phyloP scores from a whole-genome alignment of 2,329 filamentous ascomycete genomes.

The Ophiocordyceps australis region DNA sequence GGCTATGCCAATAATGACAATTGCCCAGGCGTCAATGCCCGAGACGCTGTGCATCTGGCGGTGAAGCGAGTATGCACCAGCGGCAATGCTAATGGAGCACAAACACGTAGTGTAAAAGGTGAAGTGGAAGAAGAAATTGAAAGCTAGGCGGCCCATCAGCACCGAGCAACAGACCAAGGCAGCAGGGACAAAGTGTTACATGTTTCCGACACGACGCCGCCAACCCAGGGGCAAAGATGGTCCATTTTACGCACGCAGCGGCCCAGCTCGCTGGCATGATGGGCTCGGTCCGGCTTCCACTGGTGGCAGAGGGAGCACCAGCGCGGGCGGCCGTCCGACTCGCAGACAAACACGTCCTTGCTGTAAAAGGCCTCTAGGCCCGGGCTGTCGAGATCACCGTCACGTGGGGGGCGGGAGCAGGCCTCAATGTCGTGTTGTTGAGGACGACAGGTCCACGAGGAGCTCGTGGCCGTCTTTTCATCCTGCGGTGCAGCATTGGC shows the following conservation, averaged over 20 bases:
- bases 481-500: conserved; percentile 18
- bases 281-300: conserved; percentile 76
- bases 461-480: conserved; percentile 9
- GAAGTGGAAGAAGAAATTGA: conserved; percentile 90
- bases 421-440: conserved; percentile 10
- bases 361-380: conserved; percentile 63
- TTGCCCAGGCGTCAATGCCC: conserved; percentile 37
- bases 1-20: conserved; percentile 47
- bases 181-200: too few relatives aligned
- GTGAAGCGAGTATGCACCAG: conserved; percentile 44
- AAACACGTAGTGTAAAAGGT: conserved; percentile 54
- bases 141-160: conserved; percentile 24
- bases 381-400: conserved; percentile 38
- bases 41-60: conserved; percentile 25
- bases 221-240: conserved; percentile 94
- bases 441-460: conserved; percentile 2
- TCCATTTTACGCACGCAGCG: conserved; percentile 84
- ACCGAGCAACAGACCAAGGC: background rate
- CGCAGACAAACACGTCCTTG: conserved; percentile 70
- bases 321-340: conserved; percentile 62
- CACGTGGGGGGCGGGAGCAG: conserved; percentile 16
- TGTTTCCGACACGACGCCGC: conserved; percentile 74
- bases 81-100: conserved; percentile 43
- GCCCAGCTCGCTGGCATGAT: conserved; percentile 69
- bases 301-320: conserved; percentile 75